Conservation (phyloP, 371 early-diverging fungal genomes). For the Zychaea mexicana region DNA sequence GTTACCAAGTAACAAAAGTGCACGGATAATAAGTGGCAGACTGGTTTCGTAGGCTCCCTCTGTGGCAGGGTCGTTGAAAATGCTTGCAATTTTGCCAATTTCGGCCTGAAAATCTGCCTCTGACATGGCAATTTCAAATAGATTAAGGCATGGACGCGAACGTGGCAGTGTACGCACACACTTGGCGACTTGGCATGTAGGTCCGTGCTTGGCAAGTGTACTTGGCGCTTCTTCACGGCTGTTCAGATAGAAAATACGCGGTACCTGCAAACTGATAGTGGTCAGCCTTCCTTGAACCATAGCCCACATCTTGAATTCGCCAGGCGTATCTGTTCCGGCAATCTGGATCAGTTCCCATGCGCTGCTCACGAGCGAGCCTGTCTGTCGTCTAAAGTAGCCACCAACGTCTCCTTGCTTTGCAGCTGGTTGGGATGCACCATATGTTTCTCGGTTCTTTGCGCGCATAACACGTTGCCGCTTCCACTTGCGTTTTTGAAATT, state of each 20-base stretch:
- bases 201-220: constrained; percentile 23
- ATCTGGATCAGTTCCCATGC: constrained; percentile 89
- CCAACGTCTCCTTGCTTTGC: constrained; percentile 19
- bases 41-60: constrained; percentile 94
- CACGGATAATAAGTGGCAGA: constrained; percentile 77
- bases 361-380: constrained; percentile 54
- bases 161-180: constrained; percentile 66
- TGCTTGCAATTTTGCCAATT: constrained; percentile 65
- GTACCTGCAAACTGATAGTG: constrained; percentile 72
- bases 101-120: constrained; percentile 78
- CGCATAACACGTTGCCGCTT: constrained; percentile 58
- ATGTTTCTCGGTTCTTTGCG: constrained; percentile 38
- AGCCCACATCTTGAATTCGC: constrained; percentile 87
- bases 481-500: constrained; percentile 77
- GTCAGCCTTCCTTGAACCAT: constrained; percentile 72
- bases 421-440: constrained; percentile 19
- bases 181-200: constrained; percentile 30
- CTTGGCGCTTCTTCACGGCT: constrained; percentile 60
- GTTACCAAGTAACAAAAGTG: constrained; percentile 75
- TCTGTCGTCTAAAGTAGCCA: constrained; percentile 58
- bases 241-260: constrained; percentile 87
- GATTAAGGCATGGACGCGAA: constrained; percentile 58
- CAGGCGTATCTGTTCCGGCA: constrained; percentile 79
- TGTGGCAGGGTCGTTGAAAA: constrained; percentile 88
- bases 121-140: constrained; percentile 82